These are phyloP conservation scores for Hapsidospora chrysogenum DNA, from an alignment of 495 filamentous ascomycete genomes.

Conservation along the genomic window DNA sequence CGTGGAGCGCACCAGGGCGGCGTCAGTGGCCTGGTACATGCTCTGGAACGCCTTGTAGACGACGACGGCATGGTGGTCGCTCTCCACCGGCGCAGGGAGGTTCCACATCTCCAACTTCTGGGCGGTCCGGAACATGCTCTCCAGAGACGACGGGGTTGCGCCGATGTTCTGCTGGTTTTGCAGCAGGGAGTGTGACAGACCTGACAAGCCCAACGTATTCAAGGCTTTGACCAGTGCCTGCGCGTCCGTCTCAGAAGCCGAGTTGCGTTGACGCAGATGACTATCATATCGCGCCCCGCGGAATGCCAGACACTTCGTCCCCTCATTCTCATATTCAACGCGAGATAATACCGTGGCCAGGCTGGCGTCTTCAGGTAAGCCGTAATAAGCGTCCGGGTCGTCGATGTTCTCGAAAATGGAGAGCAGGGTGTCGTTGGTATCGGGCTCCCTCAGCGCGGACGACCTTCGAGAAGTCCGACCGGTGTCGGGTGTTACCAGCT, in stretches of 20 bases:
- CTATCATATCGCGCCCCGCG: constrained; percentile 85
- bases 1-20: constrained; percentile 26
- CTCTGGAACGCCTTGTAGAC: constrained; percentile 68
- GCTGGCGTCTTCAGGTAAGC: constrained; percentile 64
- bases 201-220: constrained; percentile 49
- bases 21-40: constrained; percentile 48
- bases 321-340: constrained; percentile 83
- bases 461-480: constrained; percentile 46
- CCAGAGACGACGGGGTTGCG: constrained; percentile 36
- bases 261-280: constrained; percentile 40
- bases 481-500: constrained; percentile 44
- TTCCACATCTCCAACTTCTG: constrained; percentile 87
- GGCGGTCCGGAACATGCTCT: constrained; percentile 65
- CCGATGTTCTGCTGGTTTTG: constrained; percentile 41
- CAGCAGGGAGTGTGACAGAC: constrained; percentile 55
- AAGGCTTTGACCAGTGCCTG: constrained; percentile 44
- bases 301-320: constrained; percentile 76
- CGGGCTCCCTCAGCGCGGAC: constrained; percentile 37
- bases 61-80: constrained; percentile 43
- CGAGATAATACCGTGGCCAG: constrained; percentile 60
- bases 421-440: constrained; percentile 52
- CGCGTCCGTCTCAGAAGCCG: constrained; percentile 22
- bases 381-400: constrained; percentile 92
- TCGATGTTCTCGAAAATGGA: constrained; percentile 79
- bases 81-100: constrained; percentile 50